phyloP scores from a whole-genome alignment of 2,329 filamentous ascomycete genomes.

The Verticillium isaacii region DNA sequence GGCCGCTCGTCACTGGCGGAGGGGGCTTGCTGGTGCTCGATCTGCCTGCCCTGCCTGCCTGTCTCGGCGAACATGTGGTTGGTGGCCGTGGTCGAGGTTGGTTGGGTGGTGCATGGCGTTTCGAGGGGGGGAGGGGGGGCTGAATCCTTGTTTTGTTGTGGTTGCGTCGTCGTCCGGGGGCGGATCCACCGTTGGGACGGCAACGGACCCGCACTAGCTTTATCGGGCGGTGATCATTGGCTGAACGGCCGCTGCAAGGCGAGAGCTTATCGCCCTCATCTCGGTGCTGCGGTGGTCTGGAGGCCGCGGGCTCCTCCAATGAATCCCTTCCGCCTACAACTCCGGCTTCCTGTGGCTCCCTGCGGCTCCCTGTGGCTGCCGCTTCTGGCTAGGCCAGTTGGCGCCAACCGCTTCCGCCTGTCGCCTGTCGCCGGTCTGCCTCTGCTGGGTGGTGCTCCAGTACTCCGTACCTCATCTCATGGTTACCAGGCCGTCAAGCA shows the following conservation, averaged over 20 bases:
- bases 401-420: not conserved
- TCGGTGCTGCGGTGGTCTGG: not conserved
- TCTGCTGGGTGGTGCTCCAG: too few species aligned
- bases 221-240: not conserved
- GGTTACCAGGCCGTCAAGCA: too few species aligned
- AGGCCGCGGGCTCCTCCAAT: too few species aligned
- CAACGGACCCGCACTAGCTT: not conserved
- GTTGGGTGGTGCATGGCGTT: not conserved
- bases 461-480: too few species aligned
- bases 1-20: not conserved
- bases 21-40: not conserved
- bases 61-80: not conserved
- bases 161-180: not conserved
- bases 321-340: too few species aligned
- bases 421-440: too few species aligned
- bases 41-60: not conserved
- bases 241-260: not conserved
- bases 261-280: not conserved
- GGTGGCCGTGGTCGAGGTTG: not conserved
- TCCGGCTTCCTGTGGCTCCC: not conserved
- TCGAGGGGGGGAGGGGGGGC: not conserved
- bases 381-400: not conserved
- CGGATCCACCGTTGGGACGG: not conserved
- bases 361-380: not conserved
- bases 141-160: constrained; percentile 2